Percentiles rank a stretch among this genome's conserved stretches.
Conservation (phyloP, 768 basidiomycete species). For the Neoboletus subvelutipes region DNA sequence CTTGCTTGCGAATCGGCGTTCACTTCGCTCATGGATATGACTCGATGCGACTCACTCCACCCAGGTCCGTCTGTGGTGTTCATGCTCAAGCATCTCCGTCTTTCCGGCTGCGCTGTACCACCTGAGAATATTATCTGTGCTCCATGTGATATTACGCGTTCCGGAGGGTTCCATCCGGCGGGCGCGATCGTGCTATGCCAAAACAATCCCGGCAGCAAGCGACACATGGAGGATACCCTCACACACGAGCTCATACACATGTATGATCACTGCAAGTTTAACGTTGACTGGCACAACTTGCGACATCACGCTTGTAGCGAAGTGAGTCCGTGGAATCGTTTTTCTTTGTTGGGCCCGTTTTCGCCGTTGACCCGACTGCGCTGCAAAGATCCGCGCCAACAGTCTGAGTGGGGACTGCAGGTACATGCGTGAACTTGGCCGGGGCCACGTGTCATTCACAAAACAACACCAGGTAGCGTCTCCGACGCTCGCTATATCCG, state of each 20-base stretch:
- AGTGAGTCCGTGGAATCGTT: constrained; percentile 46
- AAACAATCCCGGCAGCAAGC: constrained; percentile 74
- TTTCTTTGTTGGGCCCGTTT: neutral
- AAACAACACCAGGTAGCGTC: constrained; percentile 87
- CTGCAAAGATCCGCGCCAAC: constrained; percentile 87
- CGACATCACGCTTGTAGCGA: constrained; percentile 97
- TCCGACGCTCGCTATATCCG: constrained; percentile 10
- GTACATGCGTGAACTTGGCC: constrained; percentile 75
- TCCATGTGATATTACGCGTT: constrained; percentile 70
- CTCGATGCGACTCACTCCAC: neutral
- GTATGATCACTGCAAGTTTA: constrained; percentile 95
- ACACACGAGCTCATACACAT: constrained; percentile 93
- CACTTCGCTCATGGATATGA: neutral
- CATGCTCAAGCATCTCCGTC: constrained; percentile 87
- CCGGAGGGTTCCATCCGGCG: constrained; percentile 84
- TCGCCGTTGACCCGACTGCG: neutral
- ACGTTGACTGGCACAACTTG: constrained; percentile 87
- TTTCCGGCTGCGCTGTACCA: constrained; percentile 70
- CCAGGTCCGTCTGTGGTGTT: constrained; percentile 85
- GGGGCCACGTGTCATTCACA: constrained; percentile 77
- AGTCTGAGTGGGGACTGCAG: constrained; percentile 92
- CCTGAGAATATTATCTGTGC: constrained; percentile 76
- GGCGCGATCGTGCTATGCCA: constrained; percentile 86
- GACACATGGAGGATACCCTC: constrained; percentile 91
- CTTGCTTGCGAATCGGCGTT: constrained; percentile 12